Evolutionary conservation across 768 basidiomycete species (phyloP).

Genomic region (Rhodocollybia butyracea): DNA sequence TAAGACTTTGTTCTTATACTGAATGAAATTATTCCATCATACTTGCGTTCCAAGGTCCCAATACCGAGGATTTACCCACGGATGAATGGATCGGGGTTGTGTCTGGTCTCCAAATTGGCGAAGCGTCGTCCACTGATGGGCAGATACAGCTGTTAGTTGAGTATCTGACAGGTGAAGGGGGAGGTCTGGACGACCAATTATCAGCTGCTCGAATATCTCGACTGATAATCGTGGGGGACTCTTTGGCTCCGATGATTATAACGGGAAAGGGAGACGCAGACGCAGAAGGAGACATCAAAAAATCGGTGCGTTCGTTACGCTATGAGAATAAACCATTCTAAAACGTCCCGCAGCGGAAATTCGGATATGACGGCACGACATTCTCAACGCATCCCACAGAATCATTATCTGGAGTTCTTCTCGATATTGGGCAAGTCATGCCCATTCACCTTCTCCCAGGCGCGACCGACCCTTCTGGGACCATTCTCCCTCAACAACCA

Average conservation of each 20-base stretch:
- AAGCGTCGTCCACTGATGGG: slow-evolving; percentile 57
- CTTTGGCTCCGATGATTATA: slow-evolving; percentile 52
- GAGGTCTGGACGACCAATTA: slow-evolving; percentile 62
- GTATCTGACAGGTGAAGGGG: slow-evolving; percentile 82
- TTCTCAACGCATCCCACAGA: slow-evolving; percentile 77
- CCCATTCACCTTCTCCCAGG: slow-evolving; percentile 91
- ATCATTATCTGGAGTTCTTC: slow-evolving; percentile 63
- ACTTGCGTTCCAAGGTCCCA: background rate
- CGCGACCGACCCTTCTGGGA: slow-evolving; percentile 81
- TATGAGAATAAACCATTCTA: slow-evolving; percentile 5
- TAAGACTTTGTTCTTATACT: slow-evolving; percentile 25
- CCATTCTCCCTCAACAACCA: slow-evolving; percentile 90
- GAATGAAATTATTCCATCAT: background rate
- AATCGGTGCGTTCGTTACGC: slow-evolving; percentile 43
- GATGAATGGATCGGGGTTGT: slow-evolving; percentile 84
- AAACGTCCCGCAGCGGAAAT: slow-evolving; percentile 47
- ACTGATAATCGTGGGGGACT: slow-evolving; percentile 89
- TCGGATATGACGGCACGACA: slow-evolving; percentile 58
- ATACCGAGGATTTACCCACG: slow-evolving; percentile 15
- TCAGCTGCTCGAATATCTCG: slow-evolving; percentile 74
- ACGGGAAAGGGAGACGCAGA: slow-evolving; percentile 28
- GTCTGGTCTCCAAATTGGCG: slow-evolving; percentile 83
- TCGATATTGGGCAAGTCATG: slow-evolving; percentile 72
- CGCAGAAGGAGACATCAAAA: slow-evolving; percentile 42
- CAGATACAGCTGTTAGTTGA: slow-evolving; percentile 87